Percentiles rank a stretch among this genome's conserved stretches.
phyloP scores from a whole-genome alignment of 1,284 basidiomycete genomes.

The Melampsora americana region DNA sequence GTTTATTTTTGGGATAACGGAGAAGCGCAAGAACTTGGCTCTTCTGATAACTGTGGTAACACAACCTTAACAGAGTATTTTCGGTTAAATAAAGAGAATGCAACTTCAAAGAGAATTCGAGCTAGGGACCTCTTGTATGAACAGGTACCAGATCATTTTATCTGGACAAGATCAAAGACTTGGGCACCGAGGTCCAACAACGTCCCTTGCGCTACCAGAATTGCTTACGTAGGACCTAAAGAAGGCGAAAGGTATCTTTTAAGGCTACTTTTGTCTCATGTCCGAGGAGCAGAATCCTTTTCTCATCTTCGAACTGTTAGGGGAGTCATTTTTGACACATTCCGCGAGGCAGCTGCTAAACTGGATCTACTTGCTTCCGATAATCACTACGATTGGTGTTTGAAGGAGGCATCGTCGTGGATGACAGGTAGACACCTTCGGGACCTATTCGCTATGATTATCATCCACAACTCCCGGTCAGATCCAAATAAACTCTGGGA shows the following conservation, averaged over 20 bases:
- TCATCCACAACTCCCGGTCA: background rate
- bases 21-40: too few relatives aligned
- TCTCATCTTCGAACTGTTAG: constrained; percentile 53
- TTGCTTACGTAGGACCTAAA: constrained; percentile 55
- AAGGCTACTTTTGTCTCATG: constrained; percentile 54
- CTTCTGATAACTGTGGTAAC: too few relatives aligned
- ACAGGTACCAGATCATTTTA: constrained; percentile 1
- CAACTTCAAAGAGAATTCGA: too few relatives aligned
- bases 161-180: background rate
- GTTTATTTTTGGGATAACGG: too few relatives aligned
- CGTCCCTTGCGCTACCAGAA: constrained; percentile 45
- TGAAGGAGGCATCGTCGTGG: constrained; percentile 57
- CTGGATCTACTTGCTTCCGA: constrained; percentile 55
- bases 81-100: too few relatives aligned
- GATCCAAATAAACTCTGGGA: background rate
- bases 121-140: background rate
- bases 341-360: too few relatives aligned
- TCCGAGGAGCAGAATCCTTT: constrained; percentile 54
- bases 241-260: constrained; percentile 57
- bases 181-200: too few relatives aligned
- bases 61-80: too few relatives aligned
- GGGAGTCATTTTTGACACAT: constrained; percentile 53
- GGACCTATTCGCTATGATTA: background rate
- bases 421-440: background rate
- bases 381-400: constrained; percentile 57